Percentiles rank a stretch among this genome's conserved stretches.
Evolutionary conservation across 2,329 filamentous ascomycete genomes (phyloP).

Genomic region (Rhynchosporium agropyri): DNA sequence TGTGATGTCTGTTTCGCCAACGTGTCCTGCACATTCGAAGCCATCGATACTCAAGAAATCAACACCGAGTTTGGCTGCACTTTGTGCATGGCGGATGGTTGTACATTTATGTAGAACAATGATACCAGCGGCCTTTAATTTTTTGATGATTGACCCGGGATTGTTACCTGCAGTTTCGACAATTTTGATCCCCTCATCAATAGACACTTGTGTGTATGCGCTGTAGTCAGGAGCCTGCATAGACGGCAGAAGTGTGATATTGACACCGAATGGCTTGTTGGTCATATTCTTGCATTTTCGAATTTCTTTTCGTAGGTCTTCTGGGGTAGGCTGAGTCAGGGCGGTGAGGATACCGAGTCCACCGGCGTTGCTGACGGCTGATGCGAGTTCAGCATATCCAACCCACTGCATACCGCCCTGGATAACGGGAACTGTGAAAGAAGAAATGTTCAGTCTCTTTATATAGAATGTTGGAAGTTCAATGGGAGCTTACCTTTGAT

Average conservation of each 20-base stretch:
- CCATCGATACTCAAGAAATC: slow-evolving; percentile 97
- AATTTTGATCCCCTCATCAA: slow-evolving; percentile 88
- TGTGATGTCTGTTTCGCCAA: slow-evolving; percentile 84
- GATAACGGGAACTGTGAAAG: slow-evolving; percentile 68
- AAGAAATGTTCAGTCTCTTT: background rate
- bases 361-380: slow-evolving; percentile 77
- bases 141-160: slow-evolving; percentile 85
- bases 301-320: slow-evolving; percentile 92
- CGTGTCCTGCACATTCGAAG: slow-evolving; percentile 92
- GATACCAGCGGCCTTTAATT: slow-evolving; percentile 78
- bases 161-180: slow-evolving; percentile 93
- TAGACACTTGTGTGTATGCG: slow-evolving; percentile 87
- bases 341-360: slow-evolving; percentile 82
- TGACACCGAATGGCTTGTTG: slow-evolving; percentile 82
- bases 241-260: slow-evolving; percentile 89
- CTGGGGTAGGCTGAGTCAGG: slow-evolving; percentile 89
- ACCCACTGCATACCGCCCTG: slow-evolving; percentile 89
- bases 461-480: background rate
- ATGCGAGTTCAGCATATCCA: slow-evolving; percentile 76
- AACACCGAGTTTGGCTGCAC: slow-evolving; percentile 89
- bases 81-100: slow-evolving; percentile 88
- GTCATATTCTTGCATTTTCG: slow-evolving; percentile 80
- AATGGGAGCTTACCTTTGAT: background rate
- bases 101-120: slow-evolving; percentile 97
- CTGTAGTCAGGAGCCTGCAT: slow-evolving; percentile 89